Evolutionary conservation across 495 filamentous ascomycete species (phyloP), one percentile per base, ranked within the genome.

Genomic region (Tuber indicum): DNA sequence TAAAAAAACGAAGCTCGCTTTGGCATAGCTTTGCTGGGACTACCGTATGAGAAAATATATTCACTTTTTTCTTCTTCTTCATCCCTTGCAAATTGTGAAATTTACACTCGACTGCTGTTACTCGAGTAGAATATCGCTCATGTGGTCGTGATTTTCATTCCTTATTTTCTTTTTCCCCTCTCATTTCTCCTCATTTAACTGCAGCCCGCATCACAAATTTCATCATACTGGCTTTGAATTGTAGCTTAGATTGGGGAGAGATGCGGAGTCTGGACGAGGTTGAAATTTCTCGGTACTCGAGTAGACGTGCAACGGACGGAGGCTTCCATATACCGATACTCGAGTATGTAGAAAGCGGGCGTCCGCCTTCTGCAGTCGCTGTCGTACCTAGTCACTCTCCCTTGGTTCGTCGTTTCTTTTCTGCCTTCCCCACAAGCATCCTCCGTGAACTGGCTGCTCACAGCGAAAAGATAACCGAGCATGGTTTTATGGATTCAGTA

Each of bases 321-420:
- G 78, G 78, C 78, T 80, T 73, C 78, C 71, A 77, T 76, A 78
- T 76, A 78, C 69, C 58, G 62, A 49, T 41, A 41, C 39, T 41
- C 39, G 39, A 41, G 39, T 69, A 78, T 71, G 47, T 74, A 76
- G 41, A 73, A 76, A 73, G 45, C 66, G 70, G 75, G 62, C 74
- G 69, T 77, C 77, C 76, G 74, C 77, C 73, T 75, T 74, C 72
- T 77, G 75, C 36, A 49, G 73, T 71, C 71, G 73, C 73, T 16
- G 78, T 79, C 70, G 75, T 71, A 79, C 78, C 49, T 66, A 72
- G 77, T 80, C 78, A 80, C 74, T 74, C 78, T 74, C 76, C 72
- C 71, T 41, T 69, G 69, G 45, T 71, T 62, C 44, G 58, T 70
- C 75, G 70, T 72, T 79, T 69, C 73, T 71, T 72, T 70, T 72